Base-by-base conservation (phyloP, 1,284 basidiomycete species). In the Sphaerobolus stellatus region DNA sequence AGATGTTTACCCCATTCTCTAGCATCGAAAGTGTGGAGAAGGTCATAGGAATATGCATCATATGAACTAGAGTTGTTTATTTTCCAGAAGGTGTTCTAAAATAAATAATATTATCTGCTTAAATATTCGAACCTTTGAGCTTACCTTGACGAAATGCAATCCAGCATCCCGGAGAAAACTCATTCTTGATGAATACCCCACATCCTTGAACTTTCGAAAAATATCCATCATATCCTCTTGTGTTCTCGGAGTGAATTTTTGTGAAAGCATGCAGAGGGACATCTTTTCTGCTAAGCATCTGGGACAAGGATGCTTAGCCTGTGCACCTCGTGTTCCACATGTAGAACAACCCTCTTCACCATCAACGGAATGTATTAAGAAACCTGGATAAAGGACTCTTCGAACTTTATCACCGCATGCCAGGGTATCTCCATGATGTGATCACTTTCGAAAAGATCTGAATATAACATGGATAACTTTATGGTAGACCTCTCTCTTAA, bases 281-380 rank as follows among this genome's bases (percentile, higher is more conserved):
- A 64, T 52, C 3, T 56, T 14, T 27, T 64, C 47, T 13, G 59
- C 68, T 9, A 64, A 53, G 41, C 64, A 65, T n/a, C 54, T 60
- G 0, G 67, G 64, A 48, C 68, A 70, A 28, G 68, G 68, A 57
- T 59, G 50, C 34, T 62, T 63, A n/a, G 60, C 64, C 14, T 11
- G 54, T 30, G 60, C 58, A 36, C 57, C 62, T 22, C 56, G 61
- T 53, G 60, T 64, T 3, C 56, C 61, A 40, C 61, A 62, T 24
- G 63, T 66, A 29, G 62, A 59, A 4, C 59, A 27, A 14, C 60
- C 62, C 56, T 69, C 68, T 53, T 71, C 67, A 18, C 57, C 64
- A 44, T 71, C 69, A 45, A 70, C 57, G n/a, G 62, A 65, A 41
- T 62, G 58, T 48, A 68, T 66, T 1, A 63, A 58, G 48, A 70